Evolutionary conservation across 805 yeast genomes (phyloP).

Genomic region (Saccharomycopsis lassenensis): DNA sequence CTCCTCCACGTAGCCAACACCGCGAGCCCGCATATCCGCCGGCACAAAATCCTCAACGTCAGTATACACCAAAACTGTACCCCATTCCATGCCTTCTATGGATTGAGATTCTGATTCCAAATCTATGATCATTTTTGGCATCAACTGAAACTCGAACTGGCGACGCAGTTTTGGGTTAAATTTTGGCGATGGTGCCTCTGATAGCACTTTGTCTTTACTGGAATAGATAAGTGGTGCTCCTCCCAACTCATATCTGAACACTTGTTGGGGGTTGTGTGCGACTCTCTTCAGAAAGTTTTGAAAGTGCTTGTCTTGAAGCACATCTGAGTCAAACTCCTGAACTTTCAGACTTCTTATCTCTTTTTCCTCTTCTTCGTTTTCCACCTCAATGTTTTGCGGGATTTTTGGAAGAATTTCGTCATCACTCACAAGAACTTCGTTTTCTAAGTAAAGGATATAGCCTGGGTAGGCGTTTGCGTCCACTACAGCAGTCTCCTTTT

Average conservation of each 20-base stretch:
- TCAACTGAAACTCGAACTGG: conserved; percentile 76
- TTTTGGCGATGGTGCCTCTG: conserved; percentile 47
- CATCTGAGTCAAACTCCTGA: conserved; percentile 37
- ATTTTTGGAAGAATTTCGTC: conserved; percentile 34
- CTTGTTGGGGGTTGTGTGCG: conserved; percentile 77
- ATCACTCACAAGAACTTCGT: conserved; percentile 46
- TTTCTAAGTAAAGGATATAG: conserved; percentile 58
- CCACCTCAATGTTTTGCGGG: conserved; percentile 46
- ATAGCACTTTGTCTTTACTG: conserved; percentile 37
- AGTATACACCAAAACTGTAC: conserved; percentile 77
- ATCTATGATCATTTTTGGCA: conserved; percentile 88
- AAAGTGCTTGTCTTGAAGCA: conserved; percentile 67
- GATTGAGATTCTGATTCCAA: conserved; percentile 47
- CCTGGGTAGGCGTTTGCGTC: conserved; percentile 40
- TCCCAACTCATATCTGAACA: conserved; percentile 71
- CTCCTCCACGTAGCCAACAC: conserved; percentile 75
- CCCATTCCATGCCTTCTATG: conserved; percentile 92
- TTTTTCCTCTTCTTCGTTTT: conserved; percentile 33
- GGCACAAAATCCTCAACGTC: conserved; percentile 48
- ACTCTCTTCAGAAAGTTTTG: conserved; percentile 67
- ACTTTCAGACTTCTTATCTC: conserved; percentile 8
- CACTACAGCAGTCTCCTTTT: conserved; percentile 20
- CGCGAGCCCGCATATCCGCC: conserved; percentile 37
- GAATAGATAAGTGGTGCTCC: conserved; percentile 72
- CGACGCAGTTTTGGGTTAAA: conserved; percentile 42